Evolutionary conservation across 371 early-diverging fungal genomes (phyloP), one percentile per base, ranked within the genome.

Genomic region (Coemansia sp.): DNA sequence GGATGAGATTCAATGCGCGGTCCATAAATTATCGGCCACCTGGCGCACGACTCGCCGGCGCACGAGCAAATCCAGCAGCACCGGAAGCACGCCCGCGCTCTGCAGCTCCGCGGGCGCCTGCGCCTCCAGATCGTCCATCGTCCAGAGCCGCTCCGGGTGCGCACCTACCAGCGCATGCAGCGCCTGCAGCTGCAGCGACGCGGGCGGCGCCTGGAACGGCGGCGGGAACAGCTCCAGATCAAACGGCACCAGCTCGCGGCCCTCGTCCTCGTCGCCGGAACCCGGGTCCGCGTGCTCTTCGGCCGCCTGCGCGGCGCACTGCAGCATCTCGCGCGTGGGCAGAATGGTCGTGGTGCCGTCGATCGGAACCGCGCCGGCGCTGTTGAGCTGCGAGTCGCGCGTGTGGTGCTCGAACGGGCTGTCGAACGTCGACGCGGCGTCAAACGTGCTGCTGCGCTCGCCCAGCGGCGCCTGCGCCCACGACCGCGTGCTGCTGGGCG

Each of bases 251-350:
- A 57, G 52, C 32, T 62, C 45, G 45, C 8, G 50, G 30, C 10
- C 68, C 14, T 38, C 49, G 4, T 45, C 70, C 5, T 54, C 62
- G 7, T 32, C 50, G 5, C 56, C 55, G 5, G 50, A 51, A 20
- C 51, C 52, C 11, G 20, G 11, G 13, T 30, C 35, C 2, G 7
- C 45, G 26, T 9, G 9, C 26, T 39, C 40, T 31, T 62, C 68
- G 5, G 74, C 61, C 5, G 36, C 62, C 16, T 55, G 69, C 0
- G 74, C 74, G 1, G 74, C 74, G 8, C 48, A 69, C 69, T 65
- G 69, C 40, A 73, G 62, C 74, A 73, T 68, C 53, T 73, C 74
- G 39, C 74, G 68, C 4, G 74, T 73, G 8, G 74, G 74, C 36
- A 73, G 59, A 42, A 73, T 68, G 2, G 62, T 64, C 7, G 74